Percentiles rank a stretch among this genome's conserved stretches.
These are phyloP conservation scores for Metarhizium anisopliae DNA, from an alignment of 2,329 filamentous ascomycete species.

Conservation along the genomic window DNA sequence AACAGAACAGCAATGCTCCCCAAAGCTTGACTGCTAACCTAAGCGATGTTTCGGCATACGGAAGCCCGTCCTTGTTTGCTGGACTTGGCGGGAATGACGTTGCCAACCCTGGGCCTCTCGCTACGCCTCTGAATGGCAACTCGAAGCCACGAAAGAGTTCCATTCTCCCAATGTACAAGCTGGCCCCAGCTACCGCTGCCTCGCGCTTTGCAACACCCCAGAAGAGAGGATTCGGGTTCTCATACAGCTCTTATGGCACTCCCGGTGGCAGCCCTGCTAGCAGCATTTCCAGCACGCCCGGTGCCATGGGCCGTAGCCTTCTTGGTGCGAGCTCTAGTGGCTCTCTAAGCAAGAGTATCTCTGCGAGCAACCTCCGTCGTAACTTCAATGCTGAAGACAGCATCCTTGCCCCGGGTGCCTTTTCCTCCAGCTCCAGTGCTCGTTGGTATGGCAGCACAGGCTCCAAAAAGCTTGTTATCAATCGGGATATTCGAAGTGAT, in stretches of 20 bases:
- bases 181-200: constrained; percentile 65
- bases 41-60: constrained; percentile 79
- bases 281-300: constrained; percentile 57
- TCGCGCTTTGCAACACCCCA: constrained; percentile 76
- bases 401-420: constrained; percentile 76
- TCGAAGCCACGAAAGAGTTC: constrained; percentile 68
- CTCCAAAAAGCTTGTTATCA: constrained; percentile 88
- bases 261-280: constrained; percentile 62
- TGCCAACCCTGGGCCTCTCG: constrained; percentile 76
- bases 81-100: constrained; percentile 55
- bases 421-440: constrained; percentile 58
- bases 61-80: constrained; percentile 77
- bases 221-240: constrained; percentile 83
- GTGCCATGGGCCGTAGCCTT: constrained; percentile 56
- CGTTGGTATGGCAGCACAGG: constrained; percentile 58
- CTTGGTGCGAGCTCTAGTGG: constrained; percentile 58
- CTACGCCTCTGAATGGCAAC: constrained; percentile 75
- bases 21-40: constrained; percentile 70
- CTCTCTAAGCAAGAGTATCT: constrained; percentile 77
- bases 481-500: constrained; percentile 72
- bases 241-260: constrained; percentile 84
- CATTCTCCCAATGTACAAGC: constrained; percentile 77
- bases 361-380: constrained; percentile 75
- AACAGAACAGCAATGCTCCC: constrained; percentile 40
- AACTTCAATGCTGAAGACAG: constrained; percentile 78